Conservation (phyloP, 345 rosid species). For the Turritis glabra region DNA sequence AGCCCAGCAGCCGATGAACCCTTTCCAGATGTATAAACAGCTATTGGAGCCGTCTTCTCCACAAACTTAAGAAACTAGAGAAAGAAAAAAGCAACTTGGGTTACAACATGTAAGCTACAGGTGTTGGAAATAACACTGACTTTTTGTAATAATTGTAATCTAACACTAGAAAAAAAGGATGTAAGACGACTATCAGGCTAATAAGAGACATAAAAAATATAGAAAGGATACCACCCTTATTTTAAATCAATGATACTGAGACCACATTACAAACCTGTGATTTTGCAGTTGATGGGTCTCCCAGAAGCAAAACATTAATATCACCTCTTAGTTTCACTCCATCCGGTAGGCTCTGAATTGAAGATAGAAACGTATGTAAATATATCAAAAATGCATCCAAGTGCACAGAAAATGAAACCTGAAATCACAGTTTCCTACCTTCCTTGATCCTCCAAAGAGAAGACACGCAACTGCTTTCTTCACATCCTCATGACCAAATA, state of each 20-base stretch:
- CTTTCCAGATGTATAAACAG: constrained; percentile 96
- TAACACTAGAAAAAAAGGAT: background rate
- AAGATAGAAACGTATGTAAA: background rate
- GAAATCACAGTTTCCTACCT: constrained; percentile 44
- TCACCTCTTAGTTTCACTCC: constrained; percentile 96
- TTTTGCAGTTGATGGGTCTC: constrained; percentile 98
- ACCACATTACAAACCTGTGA: constrained; percentile 91
- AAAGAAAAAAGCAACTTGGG: background rate
- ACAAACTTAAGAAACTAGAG: constrained; percentile 91
- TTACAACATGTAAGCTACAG: constrained; percentile 9
- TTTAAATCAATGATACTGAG: background rate
- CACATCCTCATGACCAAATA: constrained; percentile 88
- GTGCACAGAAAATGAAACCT: background rate
- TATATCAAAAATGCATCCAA: constrained; percentile 13
- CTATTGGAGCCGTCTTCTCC: constrained; percentile 95
- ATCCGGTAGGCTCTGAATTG: constrained; percentile 72
- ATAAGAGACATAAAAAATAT: background rate
- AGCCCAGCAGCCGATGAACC: constrained; percentile 99
- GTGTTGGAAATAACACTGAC: background rate
- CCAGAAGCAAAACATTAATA: constrained; percentile 88
- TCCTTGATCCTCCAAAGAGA: constrained; percentile 95
- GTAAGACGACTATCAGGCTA: background rate
- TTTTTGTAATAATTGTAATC: background rate
- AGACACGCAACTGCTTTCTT: constrained; percentile 94
- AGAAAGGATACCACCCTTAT: background rate